These are phyloP conservation scores for Leersia perrieri DNA, from an alignment of 176 grass and related monocot species.

Conservation along the genomic window DNA sequence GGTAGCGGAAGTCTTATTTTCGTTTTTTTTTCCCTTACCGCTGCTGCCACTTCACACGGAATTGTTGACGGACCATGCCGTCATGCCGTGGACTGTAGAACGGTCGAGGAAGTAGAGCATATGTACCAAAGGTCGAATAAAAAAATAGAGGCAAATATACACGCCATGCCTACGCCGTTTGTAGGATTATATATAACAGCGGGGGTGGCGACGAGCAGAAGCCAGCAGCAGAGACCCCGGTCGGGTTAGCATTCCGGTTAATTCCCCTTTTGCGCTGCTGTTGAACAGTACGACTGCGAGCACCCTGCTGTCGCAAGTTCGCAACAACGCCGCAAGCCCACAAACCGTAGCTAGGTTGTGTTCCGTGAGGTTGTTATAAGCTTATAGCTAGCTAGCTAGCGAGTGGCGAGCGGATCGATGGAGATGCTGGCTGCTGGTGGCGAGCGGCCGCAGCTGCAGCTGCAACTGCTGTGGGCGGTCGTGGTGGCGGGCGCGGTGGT, in stretches of 20 bases:
- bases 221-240: not conserved
- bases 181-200: not conserved
- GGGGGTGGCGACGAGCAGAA: not conserved
- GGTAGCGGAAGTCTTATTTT: not conserved
- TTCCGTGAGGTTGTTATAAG: too few species aligned
- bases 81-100: conserved; percentile 14
- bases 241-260: not conserved
- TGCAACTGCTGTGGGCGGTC: not conserved
- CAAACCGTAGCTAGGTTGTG: too few species aligned
- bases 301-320: not conserved
- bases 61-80: too few species aligned
- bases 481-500: not conserved
- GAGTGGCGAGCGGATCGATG: not conserved
- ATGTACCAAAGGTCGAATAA: not conserved
- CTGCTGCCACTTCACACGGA: not conserved
- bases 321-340: too few species aligned
- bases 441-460: not conserved
- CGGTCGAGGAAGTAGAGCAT: conserved; percentile 25
- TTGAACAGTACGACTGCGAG: too few species aligned
- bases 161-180: not conserved
- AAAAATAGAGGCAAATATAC: not conserved
- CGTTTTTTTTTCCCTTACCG: not conserved
- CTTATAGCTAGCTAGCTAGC: not conserved
- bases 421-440: not conserved
- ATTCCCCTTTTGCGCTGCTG: not conserved